Evolutionary conservation across 2,329 filamentous ascomycete species (phyloP), one percentile per base, ranked within the genome.

Genomic region (Trichophyton simii): DNA sequence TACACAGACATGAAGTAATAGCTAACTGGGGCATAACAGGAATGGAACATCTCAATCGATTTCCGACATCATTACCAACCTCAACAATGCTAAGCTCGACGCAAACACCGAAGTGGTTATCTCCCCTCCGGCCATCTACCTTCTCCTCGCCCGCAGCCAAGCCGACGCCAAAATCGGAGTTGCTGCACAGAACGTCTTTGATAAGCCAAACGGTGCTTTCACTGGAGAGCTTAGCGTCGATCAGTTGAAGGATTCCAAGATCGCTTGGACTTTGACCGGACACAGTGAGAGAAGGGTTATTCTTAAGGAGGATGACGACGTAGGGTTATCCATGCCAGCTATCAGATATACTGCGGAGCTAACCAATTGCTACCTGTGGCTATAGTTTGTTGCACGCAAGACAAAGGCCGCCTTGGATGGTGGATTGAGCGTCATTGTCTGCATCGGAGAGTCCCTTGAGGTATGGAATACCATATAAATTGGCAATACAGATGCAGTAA

Each of bases 151-250:
- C 72, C 89, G 89, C 71, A 86, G 94, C 75, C 82, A 86, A 72
- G 83, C 92, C 70, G 84, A 86, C 74, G 72, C 83, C 69, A 85
- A 86, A 67, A 81, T 99, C 73, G 87, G 89, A 72, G 88, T 99
- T 66, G 88, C 92, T 62, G 87, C 94, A 62, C 94, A 99, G 81
- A 99, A 99, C 79, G 90, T 97, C 77, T 97, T 85, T 78, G 89
- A 97, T 82, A 92, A 92, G 84, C 90, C 91, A 75, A 91, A 94
- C 77, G 94, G 94, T 70, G 94, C 94, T 70, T 97, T 88, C 82
- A 99, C 94, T 41, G 94, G 94, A 72, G 94, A 99, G 81, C 94
- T 96, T 79, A 91, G 87, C 67, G 91, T 91, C 66, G 80, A 86
- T 65, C 94, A 97, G 81, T 86, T 99, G 71, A 87, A 88, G 78